phyloP scores from a whole-genome alignment of 495 filamentous ascomycete genomes.

The Penicillium pancosmium region DNA sequence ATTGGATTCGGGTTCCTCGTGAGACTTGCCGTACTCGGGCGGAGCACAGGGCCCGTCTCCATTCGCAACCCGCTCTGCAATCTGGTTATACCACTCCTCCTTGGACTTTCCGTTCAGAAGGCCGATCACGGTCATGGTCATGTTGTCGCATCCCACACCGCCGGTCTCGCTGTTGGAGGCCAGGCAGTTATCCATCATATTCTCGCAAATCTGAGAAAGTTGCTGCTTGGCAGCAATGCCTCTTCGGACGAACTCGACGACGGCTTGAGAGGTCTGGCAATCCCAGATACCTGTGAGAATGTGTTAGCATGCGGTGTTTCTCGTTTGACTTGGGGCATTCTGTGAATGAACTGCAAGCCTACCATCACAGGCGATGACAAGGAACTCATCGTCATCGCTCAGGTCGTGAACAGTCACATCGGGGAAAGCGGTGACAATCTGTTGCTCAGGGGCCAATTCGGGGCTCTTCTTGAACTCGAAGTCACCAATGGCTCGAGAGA shows the following conservation, averaged over 20 bases:
- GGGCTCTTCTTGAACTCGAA: slow-evolving; percentile 99
- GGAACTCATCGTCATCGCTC: slow-evolving; percentile 91
- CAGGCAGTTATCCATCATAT: slow-evolving; percentile 99
- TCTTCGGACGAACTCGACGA: slow-evolving; percentile 93
- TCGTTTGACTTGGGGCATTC: background rate
- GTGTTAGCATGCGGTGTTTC: slow-evolving; percentile 4
- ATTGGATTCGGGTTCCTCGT: slow-evolving; percentile 47
- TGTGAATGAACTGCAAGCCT: slow-evolving; percentile 28
- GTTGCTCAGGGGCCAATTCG: slow-evolving; percentile 91
- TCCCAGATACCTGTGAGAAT: slow-evolving; percentile 87
- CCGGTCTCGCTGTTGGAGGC: slow-evolving; percentile 97
- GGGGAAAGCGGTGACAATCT: slow-evolving; percentile 96
- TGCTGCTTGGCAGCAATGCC: slow-evolving; percentile 96
- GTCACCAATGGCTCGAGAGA: slow-evolving; percentile 96
- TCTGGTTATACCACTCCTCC: slow-evolving; percentile 96
- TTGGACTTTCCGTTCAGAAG: slow-evolving; percentile 88
- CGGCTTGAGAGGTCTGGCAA: slow-evolving; percentile 96
- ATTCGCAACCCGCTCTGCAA: slow-evolving; percentile 90
- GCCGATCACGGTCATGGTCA: slow-evolving; percentile 94
- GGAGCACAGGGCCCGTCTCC: slow-evolving; percentile 98
- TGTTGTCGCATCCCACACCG: slow-evolving; percentile 98
- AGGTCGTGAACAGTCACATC: slow-evolving; percentile 91
- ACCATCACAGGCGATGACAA: slow-evolving; percentile 98
- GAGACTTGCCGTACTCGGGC: slow-evolving; percentile 96
- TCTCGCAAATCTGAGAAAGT: slow-evolving; percentile 91